These are phyloP conservation scores for Mycena sp. DNA, from an alignment of 1,284 basidiomycete species.

Conservation along the genomic window DNA sequence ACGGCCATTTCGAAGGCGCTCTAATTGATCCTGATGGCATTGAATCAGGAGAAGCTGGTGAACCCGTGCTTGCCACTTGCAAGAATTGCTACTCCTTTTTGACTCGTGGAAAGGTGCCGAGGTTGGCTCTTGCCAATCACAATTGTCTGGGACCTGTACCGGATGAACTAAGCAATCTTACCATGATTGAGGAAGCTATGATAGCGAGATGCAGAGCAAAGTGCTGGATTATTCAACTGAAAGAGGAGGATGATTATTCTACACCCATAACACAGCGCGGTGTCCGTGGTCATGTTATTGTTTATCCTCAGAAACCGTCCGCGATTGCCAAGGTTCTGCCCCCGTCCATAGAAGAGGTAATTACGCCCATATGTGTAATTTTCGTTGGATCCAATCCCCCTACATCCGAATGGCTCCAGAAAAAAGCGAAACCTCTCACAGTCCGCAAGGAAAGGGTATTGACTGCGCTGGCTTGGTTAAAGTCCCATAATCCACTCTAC, in stretches of 20 bases:
- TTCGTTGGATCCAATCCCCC: neutral
- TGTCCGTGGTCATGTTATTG: too few species aligned
- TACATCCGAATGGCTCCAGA: conserved; percentile 39
- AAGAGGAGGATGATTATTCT: neutral
- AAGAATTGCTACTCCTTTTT: too few species aligned
- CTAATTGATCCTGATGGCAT: too few species aligned
- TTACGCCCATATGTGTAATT: neutral
- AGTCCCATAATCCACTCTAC: conserved; percentile 45
- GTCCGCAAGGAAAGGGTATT: conserved; percentile 41
- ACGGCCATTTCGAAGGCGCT: too few species aligned
- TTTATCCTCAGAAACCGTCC: neutral
- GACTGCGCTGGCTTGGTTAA: conserved; percentile 44
- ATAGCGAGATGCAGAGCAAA: neutral
- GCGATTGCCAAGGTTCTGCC: neutral
- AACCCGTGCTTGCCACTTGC: too few species aligned
- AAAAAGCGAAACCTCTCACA: conserved; percentile 42
- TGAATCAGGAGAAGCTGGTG: too few species aligned
- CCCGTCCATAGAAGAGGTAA: neutral
- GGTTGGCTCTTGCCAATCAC: neutral
- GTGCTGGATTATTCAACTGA: neutral
- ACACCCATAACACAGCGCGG: too few species aligned
- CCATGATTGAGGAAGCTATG: neutral
- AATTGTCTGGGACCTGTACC: neutral
- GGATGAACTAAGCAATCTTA: neutral
- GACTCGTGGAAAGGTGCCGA: too few species aligned